Evolutionary conservation across 805 yeast genomes (phyloP).

Genomic region (Candida yuanshanica): DNA sequence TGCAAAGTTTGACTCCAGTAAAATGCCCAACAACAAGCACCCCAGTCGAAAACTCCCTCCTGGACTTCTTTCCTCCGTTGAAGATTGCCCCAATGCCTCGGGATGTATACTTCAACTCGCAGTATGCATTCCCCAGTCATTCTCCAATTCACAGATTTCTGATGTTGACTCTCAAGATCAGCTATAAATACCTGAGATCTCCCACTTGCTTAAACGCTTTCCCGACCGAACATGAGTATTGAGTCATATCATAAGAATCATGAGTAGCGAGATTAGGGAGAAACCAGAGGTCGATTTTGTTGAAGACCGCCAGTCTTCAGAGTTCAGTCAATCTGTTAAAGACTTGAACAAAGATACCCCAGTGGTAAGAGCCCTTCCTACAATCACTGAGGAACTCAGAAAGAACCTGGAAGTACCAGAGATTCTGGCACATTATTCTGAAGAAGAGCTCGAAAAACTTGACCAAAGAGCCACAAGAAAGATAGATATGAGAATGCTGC

Average conservation of each 20-base stretch:
- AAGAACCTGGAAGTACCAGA: constrained; percentile 19
- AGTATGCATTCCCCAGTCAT: too few species aligned
- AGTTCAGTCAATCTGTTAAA: background rate
- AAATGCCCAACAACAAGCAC: too few species aligned
- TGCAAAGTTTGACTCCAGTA: too few species aligned
- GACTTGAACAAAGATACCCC: background rate
- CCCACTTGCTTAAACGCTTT: too few species aligned
- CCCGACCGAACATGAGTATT: too few species aligned
- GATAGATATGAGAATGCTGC: constrained; percentile 44
- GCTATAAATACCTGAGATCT: background rate
- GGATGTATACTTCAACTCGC: too few species aligned
- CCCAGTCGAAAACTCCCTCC: too few species aligned
- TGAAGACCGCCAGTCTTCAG: constrained; percentile 1
- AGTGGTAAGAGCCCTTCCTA: background rate
- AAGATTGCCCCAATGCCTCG: too few species aligned
- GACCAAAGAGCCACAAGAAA: constrained; percentile 40
- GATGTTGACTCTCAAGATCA: too few species aligned
- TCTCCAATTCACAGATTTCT: too few species aligned
- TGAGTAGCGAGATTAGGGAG: background rate
- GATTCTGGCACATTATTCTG: constrained; percentile 14
- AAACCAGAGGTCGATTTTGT: background rate
- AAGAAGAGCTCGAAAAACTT: constrained; percentile 39
- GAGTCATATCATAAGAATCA: background rate
- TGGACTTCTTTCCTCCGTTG: too few species aligned
- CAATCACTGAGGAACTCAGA: constrained; percentile 10